Evolutionary conservation across 768 basidiomycete species (phyloP).

Genomic region (Pleurotus giganteus): DNA sequence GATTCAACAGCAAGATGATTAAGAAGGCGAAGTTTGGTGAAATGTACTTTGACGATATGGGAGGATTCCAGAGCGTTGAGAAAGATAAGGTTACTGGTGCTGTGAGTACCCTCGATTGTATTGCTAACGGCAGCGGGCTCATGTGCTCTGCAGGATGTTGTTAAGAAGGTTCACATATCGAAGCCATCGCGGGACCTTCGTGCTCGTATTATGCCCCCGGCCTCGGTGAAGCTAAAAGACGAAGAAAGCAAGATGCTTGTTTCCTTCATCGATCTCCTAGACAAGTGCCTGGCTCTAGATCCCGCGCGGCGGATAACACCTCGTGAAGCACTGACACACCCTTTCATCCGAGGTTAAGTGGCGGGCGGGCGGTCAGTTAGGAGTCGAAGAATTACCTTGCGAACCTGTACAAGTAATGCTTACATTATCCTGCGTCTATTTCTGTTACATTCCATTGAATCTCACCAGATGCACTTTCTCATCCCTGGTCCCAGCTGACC

Average conservation of each 20-base stretch:
- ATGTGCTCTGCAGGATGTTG: conserved; percentile 58
- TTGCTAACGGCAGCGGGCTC: conserved; percentile 17
- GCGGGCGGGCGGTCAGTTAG: background rate
- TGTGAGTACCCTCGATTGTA: conserved; percentile 46
- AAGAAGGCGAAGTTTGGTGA: conserved; percentile 93
- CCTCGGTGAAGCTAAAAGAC: conserved; percentile 77
- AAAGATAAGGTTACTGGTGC: conserved; percentile 79
- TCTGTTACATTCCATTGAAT: background rate
- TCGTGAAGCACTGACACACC: conserved; percentile 83
- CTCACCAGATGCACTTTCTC: background rate
- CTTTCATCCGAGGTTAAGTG: conserved; percentile 66
- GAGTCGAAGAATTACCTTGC: background rate
- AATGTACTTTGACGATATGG: conserved; percentile 91
- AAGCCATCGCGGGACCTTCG: conserved; percentile 83
- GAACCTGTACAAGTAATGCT: conserved; percentile 4
- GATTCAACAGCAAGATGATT: conserved; percentile 91
- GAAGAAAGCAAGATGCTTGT: conserved; percentile 81
- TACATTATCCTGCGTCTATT: conserved; percentile 5
- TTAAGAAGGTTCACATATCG: conserved; percentile 78
- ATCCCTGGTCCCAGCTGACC: background rate
- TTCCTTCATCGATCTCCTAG: conserved; percentile 86
- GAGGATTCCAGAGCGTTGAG: conserved; percentile 82
- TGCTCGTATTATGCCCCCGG: conserved; percentile 76
- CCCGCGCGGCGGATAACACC: conserved; percentile 85
- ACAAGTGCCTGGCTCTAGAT: conserved; percentile 88